Evolutionary conservation across 108 stramenopile genomes (phyloP).

Genomic region (Conticribra weissflogii): DNA sequence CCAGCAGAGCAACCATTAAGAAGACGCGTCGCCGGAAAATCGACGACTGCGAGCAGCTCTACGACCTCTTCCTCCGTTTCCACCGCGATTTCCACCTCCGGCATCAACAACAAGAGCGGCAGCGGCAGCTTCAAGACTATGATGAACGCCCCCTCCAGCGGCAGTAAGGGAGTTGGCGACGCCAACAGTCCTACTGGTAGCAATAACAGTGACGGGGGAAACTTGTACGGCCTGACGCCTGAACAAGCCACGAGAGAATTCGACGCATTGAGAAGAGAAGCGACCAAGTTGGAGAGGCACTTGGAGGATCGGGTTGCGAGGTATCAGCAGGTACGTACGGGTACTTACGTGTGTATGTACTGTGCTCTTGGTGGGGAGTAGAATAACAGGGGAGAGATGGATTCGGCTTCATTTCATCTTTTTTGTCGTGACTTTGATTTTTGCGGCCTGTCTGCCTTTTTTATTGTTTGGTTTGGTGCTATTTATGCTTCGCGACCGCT

Average conservation of each 20-base stretch:
- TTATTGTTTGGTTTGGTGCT: neutral
- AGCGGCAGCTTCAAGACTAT: neutral
- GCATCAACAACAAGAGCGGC: neutral
- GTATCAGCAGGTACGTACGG: constrained; percentile 76
- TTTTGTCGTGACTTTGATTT: neutral
- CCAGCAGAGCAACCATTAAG: constrained; percentile 13
- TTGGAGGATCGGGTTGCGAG: constrained; percentile 81
- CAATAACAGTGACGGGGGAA: neutral
- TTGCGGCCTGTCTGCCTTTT: neutral
- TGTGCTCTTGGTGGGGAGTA: neutral
- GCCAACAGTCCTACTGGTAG: neutral
- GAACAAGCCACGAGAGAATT: constrained; percentile 58
- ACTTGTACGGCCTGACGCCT: constrained; percentile 34
- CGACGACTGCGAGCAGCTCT: neutral
- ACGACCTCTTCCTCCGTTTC: neutral
- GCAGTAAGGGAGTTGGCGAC: no score
- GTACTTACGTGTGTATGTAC: neutral
- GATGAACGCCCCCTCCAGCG: constrained; percentile 14
- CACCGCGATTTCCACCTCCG: neutral
- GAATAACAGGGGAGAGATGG: neutral
- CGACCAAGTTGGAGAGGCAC: constrained; percentile 77
- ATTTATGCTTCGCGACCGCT: no score
- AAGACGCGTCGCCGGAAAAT: constrained; percentile 15
- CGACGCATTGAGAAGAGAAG: constrained; percentile 78
- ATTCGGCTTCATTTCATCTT: neutral